These are phyloP conservation scores for Delonix regia DNA, from an alignment of 306 rosid genomes.

Conservation along the genomic window DNA sequence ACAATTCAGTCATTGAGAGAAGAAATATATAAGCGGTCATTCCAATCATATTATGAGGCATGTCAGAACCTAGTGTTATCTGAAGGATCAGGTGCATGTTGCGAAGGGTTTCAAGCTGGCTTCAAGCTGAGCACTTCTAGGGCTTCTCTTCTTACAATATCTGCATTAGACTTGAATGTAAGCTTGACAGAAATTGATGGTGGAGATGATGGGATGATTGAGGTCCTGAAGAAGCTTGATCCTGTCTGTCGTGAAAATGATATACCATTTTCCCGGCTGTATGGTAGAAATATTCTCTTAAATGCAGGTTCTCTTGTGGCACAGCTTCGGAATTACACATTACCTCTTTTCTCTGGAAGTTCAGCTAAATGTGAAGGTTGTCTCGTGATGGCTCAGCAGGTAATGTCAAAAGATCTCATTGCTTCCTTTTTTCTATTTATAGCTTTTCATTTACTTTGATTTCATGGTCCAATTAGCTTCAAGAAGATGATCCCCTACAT, in stretches of 20 bases:
- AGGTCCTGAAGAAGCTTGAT: constrained; percentile 71
- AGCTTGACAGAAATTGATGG: constrained; percentile 80
- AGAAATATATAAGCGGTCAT: constrained; percentile 74
- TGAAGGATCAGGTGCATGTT: constrained; percentile 88
- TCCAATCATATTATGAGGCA: constrained; percentile 79
- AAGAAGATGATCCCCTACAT: constrained; percentile 7
- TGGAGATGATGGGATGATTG: constrained; percentile 91
- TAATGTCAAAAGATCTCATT: constrained; percentile 39
- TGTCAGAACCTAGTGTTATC: constrained; percentile 65
- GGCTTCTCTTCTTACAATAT: constrained; percentile 67
- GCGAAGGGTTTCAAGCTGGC: constrained; percentile 82
- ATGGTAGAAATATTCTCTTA: constrained; percentile 79
- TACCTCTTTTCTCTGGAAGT: constrained; percentile 79
- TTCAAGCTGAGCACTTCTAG: constrained; percentile 79
- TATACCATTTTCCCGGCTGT: constrained; percentile 85
- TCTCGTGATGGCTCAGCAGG: constrained; percentile 95
- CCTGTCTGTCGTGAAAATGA: constrained; percentile 68
- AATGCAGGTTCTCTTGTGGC: constrained; percentile 62
- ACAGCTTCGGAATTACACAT: constrained; percentile 71
- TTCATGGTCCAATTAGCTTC: background rate
- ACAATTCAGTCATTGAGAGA: constrained; percentile 56
- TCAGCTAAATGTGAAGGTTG: constrained; percentile 83
- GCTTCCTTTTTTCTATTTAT: constrained; percentile 28
- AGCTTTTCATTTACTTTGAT: constrained; percentile 23
- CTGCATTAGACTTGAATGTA: constrained; percentile 67